Base-by-base conservation (phyloP, 1,284 basidiomycete genomes). In the Sutorius eximius region DNA sequence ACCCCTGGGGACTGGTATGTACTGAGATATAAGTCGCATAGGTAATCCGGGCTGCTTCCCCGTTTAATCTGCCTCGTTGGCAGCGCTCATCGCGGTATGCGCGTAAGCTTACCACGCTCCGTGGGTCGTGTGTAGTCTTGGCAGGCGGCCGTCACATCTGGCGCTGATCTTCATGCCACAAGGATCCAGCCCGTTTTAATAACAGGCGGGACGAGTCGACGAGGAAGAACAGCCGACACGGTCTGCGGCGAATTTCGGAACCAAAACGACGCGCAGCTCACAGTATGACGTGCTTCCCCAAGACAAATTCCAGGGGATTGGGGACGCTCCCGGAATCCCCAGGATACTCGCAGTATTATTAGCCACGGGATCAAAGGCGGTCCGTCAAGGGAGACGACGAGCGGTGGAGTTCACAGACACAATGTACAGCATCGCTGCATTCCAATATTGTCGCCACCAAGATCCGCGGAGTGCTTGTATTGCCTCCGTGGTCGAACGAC, bases 401-500 rank as follows among this genome's bases (percentile, higher is more conserved):
- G 6, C 36, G 36, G 33, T 32, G 33, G 45, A 53, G 22, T 52
- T 48, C 49, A 52, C 57, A 62, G 33, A 44, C 38, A 34, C 36
- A 32, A 13, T 49, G 22, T 61, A 64, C 52, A 49, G 50, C 60
- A 59, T 56, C 18, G 29, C 45, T 45, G 45, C 32, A 38, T 48
- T 43, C 45, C 15, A 61, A 47, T 41, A 37, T 27, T 42, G 30
- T 33, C 40, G 18, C 32, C 40, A 51, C 12, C 46, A 33, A 63
- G 57, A 53, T 64, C 62, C 62, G 65, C 62, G 63, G 65, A 67
- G 51, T 44, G 48, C 29, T 47, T 53, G 45, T 59, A 61, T 45
- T 59, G 29, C 50, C 16, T 50, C 63, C 58, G 61, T 40, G 48
- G 29, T n/a, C 16, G 36, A 32, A 40, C 45, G 46, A 59, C 56